Base-by-base conservation (phyloP, 495 filamentous ascomycete species). In the Parathielavia appendiculata region DNA sequence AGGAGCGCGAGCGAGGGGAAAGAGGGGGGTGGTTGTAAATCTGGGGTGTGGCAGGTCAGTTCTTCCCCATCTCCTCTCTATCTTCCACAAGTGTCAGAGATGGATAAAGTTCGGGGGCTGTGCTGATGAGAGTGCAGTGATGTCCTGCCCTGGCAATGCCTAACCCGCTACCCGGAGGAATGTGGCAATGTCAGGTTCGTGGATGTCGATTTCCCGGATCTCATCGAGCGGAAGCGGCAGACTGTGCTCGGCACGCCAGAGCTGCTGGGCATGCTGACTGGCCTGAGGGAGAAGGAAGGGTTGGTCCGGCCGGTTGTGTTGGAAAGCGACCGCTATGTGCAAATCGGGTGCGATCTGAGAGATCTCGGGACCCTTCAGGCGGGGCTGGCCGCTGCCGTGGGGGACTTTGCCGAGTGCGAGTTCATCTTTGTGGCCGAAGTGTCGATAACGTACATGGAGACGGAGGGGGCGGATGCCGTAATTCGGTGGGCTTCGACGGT, bases 21-120 rank as follows among this genome's bases (percentile, higher is more conserved):
- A 57, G 74, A 81, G 57, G 50, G 49, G 71, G 73, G 39, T 74
- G 74, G 79, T 96, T 12, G 74, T 96, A 23, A 96, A 96, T 67
- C 66, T 96, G 58, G 91, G 92, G 47, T 95, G 90, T 78, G 92
- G 91, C 68, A 93, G 90, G 90, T 92, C 71, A 82, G 86, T 66
- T 51, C 20, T 30, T 41, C 26, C 23, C 26, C 26, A 2, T 17
- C 14, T 39, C n/a, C 16, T 47, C 20, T 60, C 65, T 30, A 30
- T 51, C 32, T 43, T 32, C 17, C 5, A 20, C 38, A 13, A 30
- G n/a, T 17, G 50, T 4, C 14, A n/a, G 32, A 14, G 6, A 52
- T 39, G 9, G 20, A n/a, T 23, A 23, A 35, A 35, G 12, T 12
- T 10, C n/a, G 56, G 58, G 38, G 34, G 1, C 35, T 23, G 2